Conservation (phyloP, 192 early-diverging fungal species). For the Backusella luteola region DNA sequence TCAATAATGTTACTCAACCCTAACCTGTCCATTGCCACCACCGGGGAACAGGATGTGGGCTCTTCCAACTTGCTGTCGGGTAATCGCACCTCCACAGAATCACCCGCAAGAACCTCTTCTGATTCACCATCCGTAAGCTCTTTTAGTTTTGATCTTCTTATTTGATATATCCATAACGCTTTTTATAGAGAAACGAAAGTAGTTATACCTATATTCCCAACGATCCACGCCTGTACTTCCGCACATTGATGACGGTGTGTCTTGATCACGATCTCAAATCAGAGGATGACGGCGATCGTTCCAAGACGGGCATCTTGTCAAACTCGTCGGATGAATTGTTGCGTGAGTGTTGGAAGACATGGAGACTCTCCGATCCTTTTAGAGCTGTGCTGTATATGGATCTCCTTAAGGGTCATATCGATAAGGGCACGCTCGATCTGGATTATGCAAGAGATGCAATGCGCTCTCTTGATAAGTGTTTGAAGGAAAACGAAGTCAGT, state of each 20-base stretch:
- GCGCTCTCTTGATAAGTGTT: slow-evolving; percentile 37
- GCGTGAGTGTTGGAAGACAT: slow-evolving; percentile 66
- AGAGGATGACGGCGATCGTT: slow-evolving; percentile 36
- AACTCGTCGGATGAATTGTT: slow-evolving; percentile 53
- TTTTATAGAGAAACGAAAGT: slow-evolving; percentile 20
- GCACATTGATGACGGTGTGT: slow-evolving; percentile 56
- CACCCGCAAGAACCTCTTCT: neutral
- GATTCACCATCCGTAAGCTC: neutral
- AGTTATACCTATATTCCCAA: slow-evolving; percentile 53
- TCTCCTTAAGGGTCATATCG: slow-evolving; percentile 42
- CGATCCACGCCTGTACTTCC: slow-evolving; percentile 60
- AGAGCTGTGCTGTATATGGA: slow-evolving; percentile 53
- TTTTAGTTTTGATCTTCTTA: no score
- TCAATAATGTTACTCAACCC: slow-evolving; percentile 36
- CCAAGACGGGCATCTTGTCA: slow-evolving; percentile 45
- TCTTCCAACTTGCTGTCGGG: slow-evolving; percentile 16
- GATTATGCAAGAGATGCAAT: slow-evolving; percentile 41
- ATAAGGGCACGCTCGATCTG: slow-evolving; percentile 29
- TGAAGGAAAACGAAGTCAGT: slow-evolving; percentile 46
- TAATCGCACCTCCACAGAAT: neutral
- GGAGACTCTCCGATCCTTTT: slow-evolving; percentile 59
- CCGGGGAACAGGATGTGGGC: slow-evolving; percentile 24
- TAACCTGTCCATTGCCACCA: slow-evolving; percentile 20
- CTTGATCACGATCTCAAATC: slow-evolving; percentile 55
- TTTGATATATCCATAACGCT: neutral